A percentile compares a stretch with the other conserved stretches of the same genome.
These are phyloP conservation scores for Tolypocladium endophyticum DNA, from an alignment of 2,329 filamentous ascomycete genomes.

Conservation along the genomic window DNA sequence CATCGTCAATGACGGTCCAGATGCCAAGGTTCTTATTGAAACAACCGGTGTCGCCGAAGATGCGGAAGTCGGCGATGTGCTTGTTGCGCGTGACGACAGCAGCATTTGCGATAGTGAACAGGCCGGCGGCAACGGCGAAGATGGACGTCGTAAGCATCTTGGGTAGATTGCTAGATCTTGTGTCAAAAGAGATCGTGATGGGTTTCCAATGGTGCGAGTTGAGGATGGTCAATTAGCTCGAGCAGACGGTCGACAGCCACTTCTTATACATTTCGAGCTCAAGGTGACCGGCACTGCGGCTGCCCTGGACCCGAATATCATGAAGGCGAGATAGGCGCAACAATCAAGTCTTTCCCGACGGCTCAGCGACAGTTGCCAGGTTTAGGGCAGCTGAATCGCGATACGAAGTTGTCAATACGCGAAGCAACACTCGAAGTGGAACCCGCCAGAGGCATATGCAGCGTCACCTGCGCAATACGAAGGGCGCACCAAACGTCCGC, in stretches of 20 bases:
- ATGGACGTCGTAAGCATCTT: conserved; percentile 7
- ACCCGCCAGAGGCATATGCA: conserved; percentile 2
- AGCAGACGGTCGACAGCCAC: background rate
- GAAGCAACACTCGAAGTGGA: background rate
- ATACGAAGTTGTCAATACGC: background rate
- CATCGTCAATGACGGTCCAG: conserved; percentile 14
- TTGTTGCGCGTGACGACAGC: conserved; percentile 8
- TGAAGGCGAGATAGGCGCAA: no score
- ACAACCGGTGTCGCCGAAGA: conserved; percentile 10
- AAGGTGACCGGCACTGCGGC: background rate
- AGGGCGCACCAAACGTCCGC: background rate
- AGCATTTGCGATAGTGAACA: conserved; percentile 6
- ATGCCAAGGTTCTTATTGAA: conserved; percentile 10
- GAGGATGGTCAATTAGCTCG: background rate
- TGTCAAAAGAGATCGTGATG: background rate
- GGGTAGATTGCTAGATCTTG: background rate
- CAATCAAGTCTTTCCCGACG: no score
- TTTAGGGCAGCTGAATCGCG: background rate
- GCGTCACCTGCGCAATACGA: conserved; percentile 4
- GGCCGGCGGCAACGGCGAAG: conserved; percentile 3
- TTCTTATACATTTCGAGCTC: background rate
- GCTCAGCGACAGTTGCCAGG: background rate
- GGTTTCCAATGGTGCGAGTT: background rate
- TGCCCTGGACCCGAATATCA: background rate
- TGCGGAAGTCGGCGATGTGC: conserved; percentile 15